Base-by-base conservation (phyloP, 441 rosid species). In the Populus hybrid region DNA sequence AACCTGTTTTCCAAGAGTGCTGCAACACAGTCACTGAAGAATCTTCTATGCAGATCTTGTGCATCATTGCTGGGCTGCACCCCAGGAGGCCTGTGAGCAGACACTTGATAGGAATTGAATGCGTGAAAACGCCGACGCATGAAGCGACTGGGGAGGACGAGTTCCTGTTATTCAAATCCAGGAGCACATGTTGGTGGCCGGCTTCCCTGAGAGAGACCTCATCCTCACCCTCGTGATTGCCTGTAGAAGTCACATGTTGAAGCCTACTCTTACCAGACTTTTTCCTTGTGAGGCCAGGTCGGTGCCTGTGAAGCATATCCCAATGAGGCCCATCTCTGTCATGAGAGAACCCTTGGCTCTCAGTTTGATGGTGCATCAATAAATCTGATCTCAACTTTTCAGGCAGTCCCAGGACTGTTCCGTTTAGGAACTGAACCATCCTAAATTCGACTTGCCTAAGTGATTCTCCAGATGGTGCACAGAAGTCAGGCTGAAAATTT, bases 211-310 rank as follows among this genome's bases (percentile, higher is more conserved):
- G 91, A 68, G 93, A 92, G 68, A 86, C 84, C 81, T 88, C 97
- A 77, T 87, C 92, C 36, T 95, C 97, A 36, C 83, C 84, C 73
- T 90, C 95, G 21, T 91, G 97, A 83, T 88, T 89, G 69, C 88
- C 91, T 2, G 85, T 89, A 42, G 87, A 85, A 21, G 91, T 91
- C 82, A 95, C 91, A 46, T 81, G 86, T 74, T 93, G 99, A 26
- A 95, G 90, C 85, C 98, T 89, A 83, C 98, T 95, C 86, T 93
- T 95, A 50, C 94, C 95, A 16, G 96, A 95, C 79, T 90, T 95
- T 86, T 95, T 95, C 84, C 90, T 89, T 0, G 86, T 73, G 23
- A 91, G 75, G 26, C 86, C 88, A 7, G 77, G 95, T 61, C 92
- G 88, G 76, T 90, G 95, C 84, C 90, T 91, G 68, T 88, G 90